Conservation (phyloP, 192 early-diverging fungal genomes). For the Lunasporangiospora selenospora region DNA sequence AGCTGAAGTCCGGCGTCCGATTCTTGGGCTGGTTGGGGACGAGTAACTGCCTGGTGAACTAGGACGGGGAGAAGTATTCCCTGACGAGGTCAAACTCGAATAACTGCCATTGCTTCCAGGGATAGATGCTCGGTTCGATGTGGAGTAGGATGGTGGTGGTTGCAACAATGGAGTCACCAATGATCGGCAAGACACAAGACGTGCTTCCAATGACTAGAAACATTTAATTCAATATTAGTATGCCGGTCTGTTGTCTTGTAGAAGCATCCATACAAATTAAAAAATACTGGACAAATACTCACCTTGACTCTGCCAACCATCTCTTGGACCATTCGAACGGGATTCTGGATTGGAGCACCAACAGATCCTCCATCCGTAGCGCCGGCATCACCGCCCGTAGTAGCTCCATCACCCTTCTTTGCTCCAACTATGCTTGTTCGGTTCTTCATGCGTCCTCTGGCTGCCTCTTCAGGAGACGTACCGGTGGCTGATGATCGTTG, state of each 20-base stretch:
- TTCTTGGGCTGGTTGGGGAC: conserved; percentile 13
- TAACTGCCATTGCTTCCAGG: conserved; percentile 14
- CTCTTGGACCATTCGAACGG: conserved; percentile 73
- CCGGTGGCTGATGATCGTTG: conserved; percentile 19
- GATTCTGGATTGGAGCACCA: conserved; percentile 54
- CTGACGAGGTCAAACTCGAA: background rate
- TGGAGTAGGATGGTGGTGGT: conserved; percentile 56
- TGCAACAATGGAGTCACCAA: conserved; percentile 76
- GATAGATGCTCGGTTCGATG: conserved; percentile 36
- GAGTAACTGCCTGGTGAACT: conserved; percentile 14
- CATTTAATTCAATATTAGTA: background rate
- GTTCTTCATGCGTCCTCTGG: too few relatives aligned
- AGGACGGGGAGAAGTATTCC: conserved; percentile 11
- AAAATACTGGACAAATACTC: conserved; percentile 1
- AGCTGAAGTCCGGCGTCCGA: conserved; percentile 20
- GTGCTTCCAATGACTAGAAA: conserved; percentile 68
- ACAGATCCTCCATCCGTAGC: background rate
- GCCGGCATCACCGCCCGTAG: background rate
- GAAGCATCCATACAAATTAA: background rate
- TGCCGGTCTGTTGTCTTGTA: background rate
- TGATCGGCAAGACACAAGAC: conserved; percentile 75
- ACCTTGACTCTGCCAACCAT: conserved; percentile 82
- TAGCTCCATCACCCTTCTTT: too few relatives aligned
- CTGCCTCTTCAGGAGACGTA: background rate
- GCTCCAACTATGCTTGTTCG: too few relatives aligned